Evolutionary conservation across 1,284 basidiomycete species (phyloP).

Genomic region (Coriolopsis trogii): DNA sequence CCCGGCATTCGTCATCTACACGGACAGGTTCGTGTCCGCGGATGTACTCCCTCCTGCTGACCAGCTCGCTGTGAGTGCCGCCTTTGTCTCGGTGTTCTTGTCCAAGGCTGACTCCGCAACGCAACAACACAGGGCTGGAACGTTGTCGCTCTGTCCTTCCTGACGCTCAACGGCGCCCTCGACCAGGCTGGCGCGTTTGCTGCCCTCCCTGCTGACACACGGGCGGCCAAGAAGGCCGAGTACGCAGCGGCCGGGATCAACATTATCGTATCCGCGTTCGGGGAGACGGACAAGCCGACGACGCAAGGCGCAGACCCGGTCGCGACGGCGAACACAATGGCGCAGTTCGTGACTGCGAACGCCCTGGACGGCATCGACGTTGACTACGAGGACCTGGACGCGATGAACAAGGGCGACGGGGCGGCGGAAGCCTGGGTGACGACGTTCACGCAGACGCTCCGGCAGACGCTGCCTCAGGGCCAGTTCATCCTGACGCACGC

Average conservation of each 20-base stretch:
- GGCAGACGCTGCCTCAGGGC: constrained; percentile 35
- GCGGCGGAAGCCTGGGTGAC: constrained; percentile 45
- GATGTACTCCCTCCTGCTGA: constrained; percentile 17
- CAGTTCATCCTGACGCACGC: constrained; percentile 41
- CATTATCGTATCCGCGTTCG: constrained; percentile 53
- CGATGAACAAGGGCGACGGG: constrained; percentile 43
- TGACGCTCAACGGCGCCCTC: constrained; percentile 11
- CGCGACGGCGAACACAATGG: constrained; percentile 48
- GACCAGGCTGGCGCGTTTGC: constrained; percentile 20
- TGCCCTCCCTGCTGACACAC: constrained; percentile 22
- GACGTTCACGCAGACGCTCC: constrained; percentile 44
- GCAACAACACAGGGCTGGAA: constrained; percentile 16
- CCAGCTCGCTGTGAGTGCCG: constrained; percentile 10
- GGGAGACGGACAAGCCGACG: constrained; percentile 54
- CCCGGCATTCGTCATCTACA: constrained; percentile 24
- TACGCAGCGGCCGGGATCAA: constrained; percentile 50
- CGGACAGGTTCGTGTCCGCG: constrained; percentile 17
- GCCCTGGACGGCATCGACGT: constrained; percentile 60
- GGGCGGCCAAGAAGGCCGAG: constrained; percentile 41
- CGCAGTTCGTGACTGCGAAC: constrained; percentile 36
- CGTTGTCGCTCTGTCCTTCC: constrained; percentile 22
- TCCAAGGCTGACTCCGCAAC: not conserved
- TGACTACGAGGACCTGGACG: constrained; percentile 57
- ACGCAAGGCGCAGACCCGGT: constrained; percentile 43
- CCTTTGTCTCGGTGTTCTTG: not conserved